Base-by-base conservation (phyloP, 1,284 basidiomycete species). In the Cutaneotrichosporon sp. region DNA sequence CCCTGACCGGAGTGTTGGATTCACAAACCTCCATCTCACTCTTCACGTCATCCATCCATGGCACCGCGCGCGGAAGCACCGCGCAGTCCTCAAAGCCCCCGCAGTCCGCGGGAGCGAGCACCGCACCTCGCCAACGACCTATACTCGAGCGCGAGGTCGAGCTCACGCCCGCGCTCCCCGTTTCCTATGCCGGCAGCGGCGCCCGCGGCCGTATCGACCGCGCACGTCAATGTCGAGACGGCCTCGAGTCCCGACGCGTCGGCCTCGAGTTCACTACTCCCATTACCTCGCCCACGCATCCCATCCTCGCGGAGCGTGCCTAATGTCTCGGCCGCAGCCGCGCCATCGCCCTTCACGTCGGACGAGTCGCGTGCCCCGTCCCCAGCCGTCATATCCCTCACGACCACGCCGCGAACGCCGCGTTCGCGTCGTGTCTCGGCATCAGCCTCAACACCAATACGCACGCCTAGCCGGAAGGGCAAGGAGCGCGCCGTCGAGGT, bases 401-500 rank as follows among this genome's bases (percentile, higher is more conserved):
- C 36, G 38, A 18, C 42, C 21, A 56, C 55, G 11, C 55, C 55
- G n/a, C 36, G 6, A 1, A 26, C 55, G 10, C 55, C 55, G 38
- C 55, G 55, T 10, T 56, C 55, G 36, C 53, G 53, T 16, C 53
- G 53, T n/a, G 34, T 56, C n/a, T 56, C 53, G 2, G 30, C 30
- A 10, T 30, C 36, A 3, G 14, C 22, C 22, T 21, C 55, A 9
- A 11, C 21, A 14, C 55, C 36, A 18, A 56, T 56, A 30, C 55
- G 55, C 36, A 38, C 55, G 58, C 50, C 36, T 21, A 59, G 59
- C 16, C 47, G 61, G 13, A 63, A 63, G 62, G 62, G 65, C 42
- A 66, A 66, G 51, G 65, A 66, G 21, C 58, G 65, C 13, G 65
- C 55, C 11, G 18, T 31, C 13, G 60, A 34, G 16, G 22, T 21